These are phyloP conservation scores for Coffea eugenioides DNA, from an alignment of 257 asterid species.

Conservation along the genomic window DNA sequence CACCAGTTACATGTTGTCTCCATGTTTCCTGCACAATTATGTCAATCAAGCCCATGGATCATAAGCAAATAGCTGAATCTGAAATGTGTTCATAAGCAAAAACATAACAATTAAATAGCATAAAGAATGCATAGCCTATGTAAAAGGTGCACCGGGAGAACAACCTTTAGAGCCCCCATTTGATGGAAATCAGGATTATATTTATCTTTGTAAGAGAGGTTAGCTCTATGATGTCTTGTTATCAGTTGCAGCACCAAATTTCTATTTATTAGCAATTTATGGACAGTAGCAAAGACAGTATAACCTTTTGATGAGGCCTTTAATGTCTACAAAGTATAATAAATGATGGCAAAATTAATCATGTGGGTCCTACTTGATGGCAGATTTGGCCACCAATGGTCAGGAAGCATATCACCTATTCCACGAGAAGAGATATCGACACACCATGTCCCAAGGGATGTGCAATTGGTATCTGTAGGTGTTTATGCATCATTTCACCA, in stretches of 20 bases:
- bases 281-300: neutral
- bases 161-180: neutral
- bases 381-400: neutral
- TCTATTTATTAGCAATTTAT: neutral
- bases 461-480: neutral
- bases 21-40: constrained; percentile 67
- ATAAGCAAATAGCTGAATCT: constrained; percentile 4
- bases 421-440: neutral
- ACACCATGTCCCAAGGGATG: neutral
- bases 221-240: neutral
- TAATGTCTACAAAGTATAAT: neutral
- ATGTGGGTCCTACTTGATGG: neutral
- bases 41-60: constrained; percentile 21
- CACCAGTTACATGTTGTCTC: constrained; percentile 97
- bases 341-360: neutral
- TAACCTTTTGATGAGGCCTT: neutral
- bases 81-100: constrained; percentile 2
- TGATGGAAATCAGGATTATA: neutral
- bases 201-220: neutral
- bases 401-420: neutral
- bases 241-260: neutral
- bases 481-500: neutral
- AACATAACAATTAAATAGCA: neutral
- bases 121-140: neutral
- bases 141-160: neutral